Evolutionary conservation across 371 early-diverging fungal species (phyloP), one percentile per base, ranked within the genome.

Genomic region (Apophysomyces sp.): DNA sequence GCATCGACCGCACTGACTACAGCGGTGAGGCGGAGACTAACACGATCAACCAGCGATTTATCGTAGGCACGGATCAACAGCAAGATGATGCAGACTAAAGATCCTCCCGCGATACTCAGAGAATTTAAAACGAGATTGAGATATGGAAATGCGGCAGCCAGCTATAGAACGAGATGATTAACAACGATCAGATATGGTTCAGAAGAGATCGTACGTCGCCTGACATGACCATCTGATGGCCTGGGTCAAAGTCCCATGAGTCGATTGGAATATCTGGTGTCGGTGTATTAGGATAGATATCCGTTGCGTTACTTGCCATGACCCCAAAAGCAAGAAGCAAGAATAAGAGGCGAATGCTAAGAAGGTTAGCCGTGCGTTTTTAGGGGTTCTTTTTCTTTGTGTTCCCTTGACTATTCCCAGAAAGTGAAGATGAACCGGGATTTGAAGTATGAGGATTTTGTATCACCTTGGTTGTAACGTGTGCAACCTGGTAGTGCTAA

Each of bases 191-290:
- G 9, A 44, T n/a, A 7, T 44, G 21, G n/a, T 9, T 21, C 9
- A 21, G 39, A 34, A 9, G 36, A 5, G 4, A 27, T n/a, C 21
- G n/a, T 55, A 55, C 53, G 27, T 28, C 55, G 31, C 62, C 62
- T 49, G 32, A 16, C 21, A 62, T 28, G 15, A 56, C 15, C 49
- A 62, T 28, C n/a, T 62, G 44, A 30, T 62, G 41, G 16, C 62
- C 62, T 4, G 62, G 62, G 51, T 62, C 62, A 34, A 62, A 62
- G 44, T 62, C 62, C 62, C 62, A 62, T 29, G 44, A 41, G 32
- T 37, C 34, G 30, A 52, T 32, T n/a, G 62, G 36, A 28, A 62
- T 24, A 55, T 62, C 7, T 24, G 62, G 62, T 34, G 62, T 62
- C n/a, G 62, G 62, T 16, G 62, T 44, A 41, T 62, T 62, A 32